These are phyloP conservation scores for Phytophthora tubulina DNA, from an alignment of 352 stramenopile species.

Conservation along the genomic window DNA sequence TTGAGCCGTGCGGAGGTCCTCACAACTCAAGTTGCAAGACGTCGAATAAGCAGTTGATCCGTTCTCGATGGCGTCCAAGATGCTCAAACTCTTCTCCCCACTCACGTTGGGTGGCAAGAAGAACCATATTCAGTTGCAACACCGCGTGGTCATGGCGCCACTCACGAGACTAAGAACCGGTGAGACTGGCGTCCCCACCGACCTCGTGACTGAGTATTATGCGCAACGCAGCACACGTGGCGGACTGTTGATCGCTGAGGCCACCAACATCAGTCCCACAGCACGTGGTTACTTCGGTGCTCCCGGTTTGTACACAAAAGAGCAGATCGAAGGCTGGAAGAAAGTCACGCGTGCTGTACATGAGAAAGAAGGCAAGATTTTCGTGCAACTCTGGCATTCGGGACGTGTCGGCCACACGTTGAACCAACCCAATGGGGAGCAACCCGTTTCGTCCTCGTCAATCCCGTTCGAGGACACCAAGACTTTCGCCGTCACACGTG, in stretches of 20 bases:
- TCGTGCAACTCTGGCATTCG: conserved; percentile 88
- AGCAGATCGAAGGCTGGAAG: conserved; percentile 70
- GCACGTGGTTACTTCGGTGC: conserved; percentile 53
- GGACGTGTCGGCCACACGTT: conserved; percentile 73
- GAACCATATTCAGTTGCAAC: conserved; percentile 47
- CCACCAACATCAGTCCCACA: conserved; percentile 57
- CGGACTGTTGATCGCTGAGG: conserved; percentile 69
- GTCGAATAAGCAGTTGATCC: neutral
- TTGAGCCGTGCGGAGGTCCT: neutral
- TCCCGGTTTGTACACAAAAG: conserved; percentile 55
- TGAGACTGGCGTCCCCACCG: conserved; percentile 44
- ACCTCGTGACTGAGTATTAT: conserved; percentile 66
- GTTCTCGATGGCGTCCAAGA: conserved; percentile 35
- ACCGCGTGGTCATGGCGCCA: conserved; percentile 78
- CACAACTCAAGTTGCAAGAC: conserved; percentile 18
- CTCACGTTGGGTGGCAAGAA: conserved; percentile 55
- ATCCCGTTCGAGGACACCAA: conserved; percentile 27
- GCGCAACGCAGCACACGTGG: conserved; percentile 59
- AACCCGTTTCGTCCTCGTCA: conserved; percentile 57
- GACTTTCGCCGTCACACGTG: conserved; percentile 39
- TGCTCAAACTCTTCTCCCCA: conserved; percentile 52
- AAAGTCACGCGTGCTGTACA: conserved; percentile 76
- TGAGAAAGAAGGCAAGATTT: conserved; percentile 78
- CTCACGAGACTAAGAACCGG: conserved; percentile 55
- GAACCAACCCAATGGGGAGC: conserved; percentile 61